Evolutionary conservation across 345 rosid species (phyloP).

Genomic region (Gossypium turneri): DNA sequence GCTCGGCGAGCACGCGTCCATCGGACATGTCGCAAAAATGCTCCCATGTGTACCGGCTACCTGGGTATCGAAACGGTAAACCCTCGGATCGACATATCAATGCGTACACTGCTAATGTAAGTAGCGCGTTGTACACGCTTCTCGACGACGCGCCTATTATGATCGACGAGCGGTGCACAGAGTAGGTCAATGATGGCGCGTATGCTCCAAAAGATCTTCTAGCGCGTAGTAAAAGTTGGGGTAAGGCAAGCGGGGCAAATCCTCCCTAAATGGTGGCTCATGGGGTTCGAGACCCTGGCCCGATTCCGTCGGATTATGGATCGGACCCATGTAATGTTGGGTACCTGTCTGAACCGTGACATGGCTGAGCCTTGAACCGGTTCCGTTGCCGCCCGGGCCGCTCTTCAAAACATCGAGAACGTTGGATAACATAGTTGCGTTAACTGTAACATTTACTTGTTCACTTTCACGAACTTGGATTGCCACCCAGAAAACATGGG

Average conservation of each 20-base stretch:
- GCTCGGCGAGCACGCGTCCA: conserved; percentile 28
- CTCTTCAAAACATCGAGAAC: conserved; percentile 26
- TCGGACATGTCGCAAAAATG: conserved; percentile 34
- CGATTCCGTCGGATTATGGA: background rate
- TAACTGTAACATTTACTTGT: conserved; percentile 19
- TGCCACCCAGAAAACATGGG: conserved; percentile 41
- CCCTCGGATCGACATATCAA: conserved; percentile 27
- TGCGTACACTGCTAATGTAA: conserved; percentile 27
- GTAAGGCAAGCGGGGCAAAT: conserved; percentile 28
- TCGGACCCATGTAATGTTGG: conserved; percentile 36
- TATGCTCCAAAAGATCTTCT: conserved; percentile 29
- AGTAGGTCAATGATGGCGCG: conserved; percentile 14
- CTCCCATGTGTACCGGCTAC: conserved; percentile 33
- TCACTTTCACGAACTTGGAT: conserved; percentile 23
- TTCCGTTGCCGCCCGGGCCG: background rate
- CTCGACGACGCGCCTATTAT: conserved; percentile 33
- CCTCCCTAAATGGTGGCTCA: conserved; percentile 34
- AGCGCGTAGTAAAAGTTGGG: conserved; percentile 42
- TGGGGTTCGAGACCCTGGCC: conserved; percentile 16
- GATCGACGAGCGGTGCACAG: conserved; percentile 31
- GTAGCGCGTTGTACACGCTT: conserved; percentile 23
- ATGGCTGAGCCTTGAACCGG: conserved; percentile 19
- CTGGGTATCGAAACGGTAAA: conserved; percentile 26
- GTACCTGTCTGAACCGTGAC: conserved; percentile 34
- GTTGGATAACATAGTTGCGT: conserved; percentile 24